Evolutionary conservation across 192 early-diverging fungal genomes (phyloP), one percentile per base, ranked within the genome.

Genomic region (Phlyctochytrium bullatum): DNA sequence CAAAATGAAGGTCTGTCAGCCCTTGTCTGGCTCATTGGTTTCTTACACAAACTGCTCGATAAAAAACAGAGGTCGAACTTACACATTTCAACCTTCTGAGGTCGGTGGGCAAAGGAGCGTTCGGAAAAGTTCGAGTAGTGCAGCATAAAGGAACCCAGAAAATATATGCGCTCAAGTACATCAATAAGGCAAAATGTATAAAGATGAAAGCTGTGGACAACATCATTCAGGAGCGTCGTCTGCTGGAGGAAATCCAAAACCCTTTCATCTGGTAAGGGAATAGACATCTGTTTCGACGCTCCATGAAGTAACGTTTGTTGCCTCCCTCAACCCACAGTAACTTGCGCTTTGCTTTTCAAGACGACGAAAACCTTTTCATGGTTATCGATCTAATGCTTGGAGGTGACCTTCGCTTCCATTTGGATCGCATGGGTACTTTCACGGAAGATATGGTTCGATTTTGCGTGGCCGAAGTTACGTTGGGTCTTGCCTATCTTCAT

Each of bases 51-150:
- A 47, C 20, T 6, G 40, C 40, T 47, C 20, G n/a, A n/a, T n/a
- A n/a, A n/a, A n/a, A n/a, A n/a, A n/a, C 20, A 47, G 40, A 47
- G 40, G 90, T 91, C 34, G 85, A 92, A 34, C 81, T 97, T 32
- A 84, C 85, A 40, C 94, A 98, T 69, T 98, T 98, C 74, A 86
- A 89, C 56, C 84, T 98, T 6, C 76, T 93, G 58, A 83, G 92
- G 32, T 87, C 88, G 2, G 91, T 98, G 32, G 96, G 96, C 10
- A 92, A 93, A 68, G 96, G 96, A 0, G 93, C 93, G 3, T 97
- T 97, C 76, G 96, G 96, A 56, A 96, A 90, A 54, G 92, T 95
- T 52, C 90, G 93, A 31, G 90, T 98, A 1, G 93, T 98, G 0
- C 88, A 96, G 73, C 91, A 95, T 69, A 91, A 89, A 72, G 77